Conservation (phyloP, 495 filamentous ascomycete species). For the Penicillium salamii region DNA sequence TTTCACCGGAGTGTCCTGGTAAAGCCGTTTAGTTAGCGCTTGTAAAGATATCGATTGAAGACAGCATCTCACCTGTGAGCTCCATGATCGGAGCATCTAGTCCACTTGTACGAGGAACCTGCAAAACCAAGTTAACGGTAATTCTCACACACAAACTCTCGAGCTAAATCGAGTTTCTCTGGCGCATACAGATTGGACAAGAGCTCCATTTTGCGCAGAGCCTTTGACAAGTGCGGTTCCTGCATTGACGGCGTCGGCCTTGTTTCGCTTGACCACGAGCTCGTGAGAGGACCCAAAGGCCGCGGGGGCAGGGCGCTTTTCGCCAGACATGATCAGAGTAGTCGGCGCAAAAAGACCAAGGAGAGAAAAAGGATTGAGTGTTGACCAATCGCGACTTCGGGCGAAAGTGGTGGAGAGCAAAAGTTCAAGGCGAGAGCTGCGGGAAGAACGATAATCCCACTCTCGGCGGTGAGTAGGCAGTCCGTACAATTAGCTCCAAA, state of each 20-base stretch:
- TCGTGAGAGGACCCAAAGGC: constrained; percentile 72
- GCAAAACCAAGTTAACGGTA: constrained; percentile 16
- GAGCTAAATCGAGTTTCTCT: not conserved
- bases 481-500: constrained; percentile 16
- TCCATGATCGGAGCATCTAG: constrained; percentile 95
- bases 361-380: not conserved
- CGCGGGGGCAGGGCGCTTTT: constrained; percentile 83
- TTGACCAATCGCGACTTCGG: constrained; percentile 1
- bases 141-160: not conserved
- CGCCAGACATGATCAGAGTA: constrained; percentile 67
- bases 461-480: constrained; percentile 14
- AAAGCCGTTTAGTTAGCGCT: constrained; percentile 8
- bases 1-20: constrained; percentile 68
- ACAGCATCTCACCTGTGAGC: constrained; percentile 61
- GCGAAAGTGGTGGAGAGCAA: constrained; percentile 14
- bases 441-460: constrained; percentile 33
- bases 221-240: constrained; percentile 63
- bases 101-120: constrained; percentile 80
- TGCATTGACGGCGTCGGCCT: constrained; percentile 60
- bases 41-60: not conserved
- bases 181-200: constrained; percentile 77
- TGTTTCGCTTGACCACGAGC: constrained; percentile 86
- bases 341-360: not conserved
- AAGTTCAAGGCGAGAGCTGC: constrained; percentile 23
- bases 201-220: constrained; percentile 64